Base-by-base conservation (phyloP, 208 protist species). In the Crithidia mellificae region DNA sequence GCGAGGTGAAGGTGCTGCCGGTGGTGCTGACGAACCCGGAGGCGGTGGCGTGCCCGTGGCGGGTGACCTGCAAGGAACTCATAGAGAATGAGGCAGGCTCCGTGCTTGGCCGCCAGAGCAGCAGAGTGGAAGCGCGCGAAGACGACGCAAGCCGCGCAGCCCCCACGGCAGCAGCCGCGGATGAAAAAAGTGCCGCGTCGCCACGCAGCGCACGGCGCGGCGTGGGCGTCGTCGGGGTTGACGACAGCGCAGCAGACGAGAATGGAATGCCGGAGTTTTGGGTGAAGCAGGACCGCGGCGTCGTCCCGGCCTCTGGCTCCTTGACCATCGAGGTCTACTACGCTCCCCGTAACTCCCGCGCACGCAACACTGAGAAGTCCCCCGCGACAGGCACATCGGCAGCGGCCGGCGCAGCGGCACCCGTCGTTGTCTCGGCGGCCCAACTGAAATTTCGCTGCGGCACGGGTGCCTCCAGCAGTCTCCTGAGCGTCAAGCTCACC, bases 21-120 rank as follows among this genome's bases (percentile, higher is more conserved):
- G 66, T 98, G 17, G 72, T 84, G 56, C 83, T 98, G 32, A 61
- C 43, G 4, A 98, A 98, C 59, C 69, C 84, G 7, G 87, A 97
- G 66, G 87, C 84, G 19, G 82, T 98, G 36, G 72, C 90, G 49
- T 96, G 88, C 77, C 84, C 88, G 25, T 98, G 97, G 97, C 75
- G 63, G 1, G 65, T 95, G 19, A 77, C 54, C 27, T 79, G 77
- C 47, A 80, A 76, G 53, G 83, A 92, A 50, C 30, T 34, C 7
- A 20, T 20, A 17, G 46, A 53, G 32, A 72, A 72, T 6, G n/a
- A n/a, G n/a, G 38, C 11, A n/a, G 32, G 27, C 24, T 9, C 36
- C 24, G 9, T 11, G 29, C 56, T 25, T 3, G 15, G 25, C 9
- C 53, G 39, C 0, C 38, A 32, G 27, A 32, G 61, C 61, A 66